Evolutionary conservation across 2,329 filamentous ascomycete genomes (phyloP).

Genomic region (Fusarium oxysporum): DNA sequence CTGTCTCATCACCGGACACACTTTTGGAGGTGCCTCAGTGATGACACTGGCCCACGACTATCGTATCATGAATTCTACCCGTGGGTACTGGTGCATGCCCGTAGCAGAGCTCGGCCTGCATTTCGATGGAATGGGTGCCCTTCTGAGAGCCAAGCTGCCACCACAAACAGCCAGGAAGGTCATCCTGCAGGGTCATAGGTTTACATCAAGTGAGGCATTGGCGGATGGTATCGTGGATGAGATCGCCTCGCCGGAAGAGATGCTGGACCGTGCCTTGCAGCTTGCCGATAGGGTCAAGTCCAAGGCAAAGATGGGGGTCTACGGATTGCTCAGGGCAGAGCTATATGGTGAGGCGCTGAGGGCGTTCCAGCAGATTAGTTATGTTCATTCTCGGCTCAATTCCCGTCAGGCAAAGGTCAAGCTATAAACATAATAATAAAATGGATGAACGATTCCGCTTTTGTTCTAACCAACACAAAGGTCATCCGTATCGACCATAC

Average conservation of each 20-base stretch:
- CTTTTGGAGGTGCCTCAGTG: neutral
- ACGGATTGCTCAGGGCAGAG: neutral
- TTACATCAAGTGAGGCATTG: constrained; percentile 5
- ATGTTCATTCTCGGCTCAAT: constrained; percentile 7
- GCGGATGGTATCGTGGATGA: neutral
- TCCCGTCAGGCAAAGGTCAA: neutral
- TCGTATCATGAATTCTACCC: neutral
- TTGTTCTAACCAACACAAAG: no score
- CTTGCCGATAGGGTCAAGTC: neutral
- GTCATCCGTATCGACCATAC: no score
- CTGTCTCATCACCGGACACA: constrained; percentile 1
- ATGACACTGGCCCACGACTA: constrained; percentile 8
- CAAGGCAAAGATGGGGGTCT: constrained; percentile 5
- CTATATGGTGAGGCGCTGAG: neutral
- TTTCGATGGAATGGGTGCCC: constrained; percentile 2
- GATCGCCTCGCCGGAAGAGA: neutral
- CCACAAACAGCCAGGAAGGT: constrained; percentile 3
- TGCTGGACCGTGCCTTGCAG: neutral
- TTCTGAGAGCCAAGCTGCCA: neutral
- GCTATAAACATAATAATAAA: neutral
- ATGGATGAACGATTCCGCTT: no score
- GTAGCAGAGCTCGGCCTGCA: neutral
- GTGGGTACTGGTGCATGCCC: constrained; percentile 2
- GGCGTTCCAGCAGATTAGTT: constrained; percentile 10
- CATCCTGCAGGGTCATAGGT: neutral